These are phyloP conservation scores for Cercophora scortea DNA, from an alignment of 495 filamentous ascomycete species.

Conservation along the genomic window DNA sequence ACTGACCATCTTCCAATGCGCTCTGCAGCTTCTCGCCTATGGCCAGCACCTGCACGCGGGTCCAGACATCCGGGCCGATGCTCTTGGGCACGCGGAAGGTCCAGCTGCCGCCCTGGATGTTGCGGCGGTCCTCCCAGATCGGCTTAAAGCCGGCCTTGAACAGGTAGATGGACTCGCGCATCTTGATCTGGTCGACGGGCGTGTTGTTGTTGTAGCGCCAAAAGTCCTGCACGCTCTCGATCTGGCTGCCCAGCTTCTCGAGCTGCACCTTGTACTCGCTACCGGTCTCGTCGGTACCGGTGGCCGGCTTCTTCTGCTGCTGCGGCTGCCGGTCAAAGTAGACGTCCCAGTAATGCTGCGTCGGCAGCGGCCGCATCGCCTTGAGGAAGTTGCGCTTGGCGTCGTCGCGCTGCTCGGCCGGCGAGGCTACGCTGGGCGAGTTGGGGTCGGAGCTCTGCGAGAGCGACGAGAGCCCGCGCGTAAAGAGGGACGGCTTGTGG, in stretches of 20 bases:
- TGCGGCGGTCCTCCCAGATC: conserved; percentile 85
- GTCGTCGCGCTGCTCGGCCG: conserved; percentile 51
- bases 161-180: conserved; percentile 77
- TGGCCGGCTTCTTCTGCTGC: conserved; percentile 20
- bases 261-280: conserved; percentile 53
- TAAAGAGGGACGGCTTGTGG: conserved; percentile 42
- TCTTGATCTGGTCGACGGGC: conserved; percentile 63
- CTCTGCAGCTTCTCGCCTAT: conserved; percentile 80
- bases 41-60: conserved; percentile 68
- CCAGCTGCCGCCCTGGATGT: conserved; percentile 74
- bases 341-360: conserved; percentile 55
- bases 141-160: conserved; percentile 83
- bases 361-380: conserved; percentile 50
- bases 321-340: conserved; percentile 42
- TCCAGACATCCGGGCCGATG: conserved; percentile 67
- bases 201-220: conserved; percentile 90
- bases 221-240: conserved; percentile 72
- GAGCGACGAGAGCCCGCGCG: conserved; percentile 44
- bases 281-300: conserved; percentile 2
- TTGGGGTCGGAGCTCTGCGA: conserved; percentile 42
- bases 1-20: conserved; percentile 60
- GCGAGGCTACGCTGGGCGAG: conserved; percentile 41
- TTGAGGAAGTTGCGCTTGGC: conserved; percentile 53
- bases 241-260: conserved; percentile 57
- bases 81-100: conserved; percentile 77